These are phyloP conservation scores for Gloeophyllum trabeum DNA, from an alignment of 768 basidiomycete species.

Conservation along the genomic window DNA sequence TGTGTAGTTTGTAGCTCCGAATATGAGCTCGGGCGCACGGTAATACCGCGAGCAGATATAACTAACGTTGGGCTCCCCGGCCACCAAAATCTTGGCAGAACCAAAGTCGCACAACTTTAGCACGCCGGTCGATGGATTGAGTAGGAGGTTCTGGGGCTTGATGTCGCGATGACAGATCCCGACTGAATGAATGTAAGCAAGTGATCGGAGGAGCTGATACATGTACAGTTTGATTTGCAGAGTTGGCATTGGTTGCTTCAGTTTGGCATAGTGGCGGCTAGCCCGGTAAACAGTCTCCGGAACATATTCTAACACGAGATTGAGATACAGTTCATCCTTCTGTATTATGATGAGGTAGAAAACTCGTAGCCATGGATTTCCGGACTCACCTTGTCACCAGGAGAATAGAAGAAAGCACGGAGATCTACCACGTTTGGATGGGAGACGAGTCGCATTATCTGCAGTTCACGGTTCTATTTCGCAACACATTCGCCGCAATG, in stretches of 20 bases:
- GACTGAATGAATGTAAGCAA: conserved; percentile 98
- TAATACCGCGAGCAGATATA: conserved; percentile 99
- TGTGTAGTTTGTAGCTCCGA: conserved; percentile 99
- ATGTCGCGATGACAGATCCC: conserved; percentile 99
- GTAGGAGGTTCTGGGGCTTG: conserved; percentile 97
- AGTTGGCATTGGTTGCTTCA: conserved; percentile 99
- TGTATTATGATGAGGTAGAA: conserved; percentile 20
- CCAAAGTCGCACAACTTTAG: conserved; percentile 99
- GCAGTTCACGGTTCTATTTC: conserved; percentile 89
- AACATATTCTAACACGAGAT: conserved; percentile 97
- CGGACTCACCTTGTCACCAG: conserved; percentile 86
- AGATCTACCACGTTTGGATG: conserved; percentile 99
- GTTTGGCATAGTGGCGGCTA: conserved; percentile 96
- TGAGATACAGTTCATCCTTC: conserved; percentile 99
- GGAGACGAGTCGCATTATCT: conserved; percentile 95
- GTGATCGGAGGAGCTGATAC: conserved; percentile 96
- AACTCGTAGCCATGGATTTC: not conserved
- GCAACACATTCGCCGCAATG: too few species aligned
- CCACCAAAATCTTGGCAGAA: conserved; percentile 95
- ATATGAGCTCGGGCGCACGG: conserved; percentile 97
- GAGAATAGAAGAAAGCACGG: conserved; percentile 97
- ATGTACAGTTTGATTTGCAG: conserved; percentile 99
- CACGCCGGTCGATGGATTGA: conserved; percentile 94
- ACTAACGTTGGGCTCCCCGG: conserved; percentile 97
- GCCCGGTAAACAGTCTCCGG: conserved; percentile 99